Evolutionary conservation across 371 early-diverging fungal genomes (phyloP).

Genomic region (Mortierella sp.): DNA sequence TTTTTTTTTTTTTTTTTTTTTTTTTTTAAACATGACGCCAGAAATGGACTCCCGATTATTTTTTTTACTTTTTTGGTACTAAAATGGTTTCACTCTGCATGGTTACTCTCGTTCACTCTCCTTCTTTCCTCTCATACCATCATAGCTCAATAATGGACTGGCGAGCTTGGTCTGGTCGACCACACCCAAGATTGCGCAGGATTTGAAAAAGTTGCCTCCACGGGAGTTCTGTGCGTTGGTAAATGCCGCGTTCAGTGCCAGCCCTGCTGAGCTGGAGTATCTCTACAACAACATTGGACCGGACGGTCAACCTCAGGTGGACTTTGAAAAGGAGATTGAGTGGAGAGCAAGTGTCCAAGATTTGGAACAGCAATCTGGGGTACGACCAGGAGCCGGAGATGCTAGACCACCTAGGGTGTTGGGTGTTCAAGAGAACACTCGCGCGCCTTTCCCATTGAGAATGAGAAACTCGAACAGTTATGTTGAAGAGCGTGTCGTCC

Average conservation of each 20-base stretch:
- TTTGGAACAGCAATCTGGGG: slow-evolving; percentile 25
- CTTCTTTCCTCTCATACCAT: neutral
- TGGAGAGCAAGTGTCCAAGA: slow-evolving; percentile 70
- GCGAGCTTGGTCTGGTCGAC: slow-evolving; percentile 95
- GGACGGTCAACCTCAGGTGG: slow-evolving; percentile 54
- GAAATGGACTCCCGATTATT: neutral
- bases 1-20: slow-evolving; percentile 8
- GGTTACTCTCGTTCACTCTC: neutral
- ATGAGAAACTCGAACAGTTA: slow-evolving; percentile 84
- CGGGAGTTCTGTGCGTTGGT: slow-evolving; percentile 75
- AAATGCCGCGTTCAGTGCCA: slow-evolving; percentile 84
- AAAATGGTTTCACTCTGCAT: neutral
- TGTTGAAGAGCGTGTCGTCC: slow-evolving; percentile 80
- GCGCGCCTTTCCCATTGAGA: slow-evolving; percentile 88
- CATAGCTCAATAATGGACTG: slow-evolving; percentile 63
- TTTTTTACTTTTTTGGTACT: slow-evolving; percentile 1
- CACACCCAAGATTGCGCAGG: slow-evolving; percentile 68
- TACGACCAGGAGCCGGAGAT: slow-evolving; percentile 28
- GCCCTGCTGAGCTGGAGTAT: slow-evolving; percentile 78
- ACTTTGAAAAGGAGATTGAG: slow-evolving; percentile 66
- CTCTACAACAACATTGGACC: slow-evolving; percentile 66
- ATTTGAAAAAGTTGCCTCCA: slow-evolving; percentile 69
- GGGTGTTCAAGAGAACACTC: slow-evolving; percentile 70
- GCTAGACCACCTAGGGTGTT: slow-evolving; percentile 69
- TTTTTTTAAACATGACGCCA: too few relatives aligned